These are phyloP conservation scores for Coemansia sp. DNA, from an alignment of 192 early-diverging fungal species.

Conservation along the genomic window DNA sequence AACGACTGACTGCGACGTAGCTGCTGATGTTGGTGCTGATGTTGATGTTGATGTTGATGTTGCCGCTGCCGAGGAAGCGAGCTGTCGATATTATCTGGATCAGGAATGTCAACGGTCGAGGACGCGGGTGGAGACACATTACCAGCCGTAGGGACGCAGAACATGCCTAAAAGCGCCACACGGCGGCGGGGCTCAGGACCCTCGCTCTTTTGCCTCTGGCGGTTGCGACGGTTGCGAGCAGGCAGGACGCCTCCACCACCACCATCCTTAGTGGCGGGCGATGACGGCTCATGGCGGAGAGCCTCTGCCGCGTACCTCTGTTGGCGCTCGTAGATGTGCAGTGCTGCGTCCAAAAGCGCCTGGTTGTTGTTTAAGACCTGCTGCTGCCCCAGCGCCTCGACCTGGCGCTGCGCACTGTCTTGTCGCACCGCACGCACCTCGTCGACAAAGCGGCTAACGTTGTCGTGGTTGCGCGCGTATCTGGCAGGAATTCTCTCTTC, in stretches of 20 bases:
- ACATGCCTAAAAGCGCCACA: constrained; percentile 43
- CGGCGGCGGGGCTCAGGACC: constrained; percentile 21
- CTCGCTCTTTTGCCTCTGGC: constrained; percentile 19
- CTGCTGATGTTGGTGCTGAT: not conserved
- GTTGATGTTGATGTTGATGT: not conserved
- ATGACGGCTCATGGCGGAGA: not conserved
- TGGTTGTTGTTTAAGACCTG: constrained; percentile 37
- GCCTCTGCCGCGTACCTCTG: constrained; percentile 13
- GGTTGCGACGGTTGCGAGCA: constrained; percentile 13
- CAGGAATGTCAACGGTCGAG: not conserved
- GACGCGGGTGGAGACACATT: constrained; percentile 10
- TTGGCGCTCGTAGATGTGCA: constrained; percentile 51
- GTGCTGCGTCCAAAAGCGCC: constrained; percentile 41
- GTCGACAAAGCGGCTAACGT: constrained; percentile 43
- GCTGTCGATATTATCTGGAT: constrained; percentile 2
- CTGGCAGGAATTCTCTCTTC: constrained; percentile 6
- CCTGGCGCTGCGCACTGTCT: constrained; percentile 28
- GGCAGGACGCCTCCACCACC: too few relatives aligned
- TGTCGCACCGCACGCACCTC: constrained; percentile 34
- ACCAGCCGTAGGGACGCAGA: constrained; percentile 25
- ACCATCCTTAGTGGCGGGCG: not conserved
- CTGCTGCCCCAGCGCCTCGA: constrained; percentile 26
- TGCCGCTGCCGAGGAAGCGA: constrained; percentile 1
- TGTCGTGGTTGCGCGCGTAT: constrained; percentile 41
- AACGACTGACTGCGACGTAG: constrained; percentile 41